A percentile compares a stretch with the other conserved stretches of the same genome.
These are phyloP conservation scores for Caloboletus firmus DNA, from an alignment of 1,284 basidiomycete genomes.

Conservation along the genomic window DNA sequence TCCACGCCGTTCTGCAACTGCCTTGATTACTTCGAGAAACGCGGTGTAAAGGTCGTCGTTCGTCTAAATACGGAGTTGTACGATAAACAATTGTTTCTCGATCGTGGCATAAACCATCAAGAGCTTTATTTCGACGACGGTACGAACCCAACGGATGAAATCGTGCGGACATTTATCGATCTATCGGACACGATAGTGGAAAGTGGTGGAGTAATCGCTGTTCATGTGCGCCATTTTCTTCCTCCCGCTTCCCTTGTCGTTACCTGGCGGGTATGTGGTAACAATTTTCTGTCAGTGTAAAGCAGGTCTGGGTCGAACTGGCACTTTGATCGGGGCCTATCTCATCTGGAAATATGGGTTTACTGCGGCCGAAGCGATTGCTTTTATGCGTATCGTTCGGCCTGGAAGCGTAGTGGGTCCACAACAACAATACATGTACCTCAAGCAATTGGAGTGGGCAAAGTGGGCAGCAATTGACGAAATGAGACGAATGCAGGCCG, in stretches of 20 bases:
- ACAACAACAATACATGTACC: slow-evolving; percentile 94
- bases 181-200: slow-evolving; percentile 79
- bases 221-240: slow-evolving; percentile 64
- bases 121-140: slow-evolving; percentile 98
- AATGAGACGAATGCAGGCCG: slow-evolving; percentile 52
- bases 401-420: slow-evolving; percentile 96
- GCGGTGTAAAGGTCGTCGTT: slow-evolving; percentile 88
- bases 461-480: slow-evolving; percentile 90
- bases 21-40: slow-evolving; percentile 87
- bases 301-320: slow-evolving; percentile 90
- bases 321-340: slow-evolving; percentile 96
- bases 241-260: slow-evolving; percentile 16
- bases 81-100: slow-evolving; percentile 81
- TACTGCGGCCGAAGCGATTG: slow-evolving; percentile 96
- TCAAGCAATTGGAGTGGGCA: slow-evolving; percentile 92
- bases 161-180: slow-evolving; percentile 88
- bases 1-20: slow-evolving; percentile 83
- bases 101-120: slow-evolving; percentile 86
- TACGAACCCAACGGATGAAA: slow-evolving; percentile 95
- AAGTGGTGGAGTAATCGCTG: slow-evolving; percentile 79
- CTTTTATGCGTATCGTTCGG: slow-evolving; percentile 96
- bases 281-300: slow-evolving; percentile 66
- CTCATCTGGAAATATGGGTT: slow-evolving; percentile 99
- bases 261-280: slow-evolving; percentile 18
- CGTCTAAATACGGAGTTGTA: slow-evolving; percentile 95